Evolutionary conservation across 495 filamentous ascomycete genomes (phyloP).

Genomic region (Rusavskia elegans): DNA sequence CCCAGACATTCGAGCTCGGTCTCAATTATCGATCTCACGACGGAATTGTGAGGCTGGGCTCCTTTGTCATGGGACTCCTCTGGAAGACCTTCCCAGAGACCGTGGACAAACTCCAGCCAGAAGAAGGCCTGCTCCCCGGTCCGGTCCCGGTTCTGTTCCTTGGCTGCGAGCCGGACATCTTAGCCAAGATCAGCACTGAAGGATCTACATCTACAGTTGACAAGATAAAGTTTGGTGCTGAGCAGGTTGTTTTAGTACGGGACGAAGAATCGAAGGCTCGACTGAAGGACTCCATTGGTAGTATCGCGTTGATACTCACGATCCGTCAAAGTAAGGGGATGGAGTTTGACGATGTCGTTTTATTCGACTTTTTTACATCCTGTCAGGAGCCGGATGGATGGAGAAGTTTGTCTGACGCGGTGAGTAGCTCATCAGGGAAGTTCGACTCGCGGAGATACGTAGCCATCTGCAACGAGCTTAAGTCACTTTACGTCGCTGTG

Average conservation of each 20-base stretch:
- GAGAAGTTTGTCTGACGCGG: conserved; percentile 2
- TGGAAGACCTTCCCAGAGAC: conserved; percentile 23
- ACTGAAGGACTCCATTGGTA: conserved; percentile 17
- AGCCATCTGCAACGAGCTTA: conserved; percentile 15
- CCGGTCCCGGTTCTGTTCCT: conserved; percentile 25
- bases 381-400: conserved; percentile 1
- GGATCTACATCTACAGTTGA: conserved; percentile 14
- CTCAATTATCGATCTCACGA: conserved; percentile 30
- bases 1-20: conserved; percentile 16
- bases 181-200: conserved; percentile 6
- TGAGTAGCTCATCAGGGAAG: neutral
- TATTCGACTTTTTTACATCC: conserved; percentile 19
- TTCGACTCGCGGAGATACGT: conserved; percentile 15
- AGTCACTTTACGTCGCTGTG: conserved; percentile 19
- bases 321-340: conserved; percentile 30
- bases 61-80: conserved; percentile 21
- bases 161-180: conserved; percentile 4
- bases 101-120: conserved; percentile 25
- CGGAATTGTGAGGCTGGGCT: conserved; percentile 26
- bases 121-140: conserved; percentile 20
- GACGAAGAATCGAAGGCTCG: conserved; percentile 18
- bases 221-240: conserved; percentile 25
- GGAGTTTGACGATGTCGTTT: conserved; percentile 29
- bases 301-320: conserved; percentile 23
- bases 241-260: conserved; percentile 28